Evolutionary conservation across 1,139 yeast genomes (phyloP), one percentile per base, ranked within the genome.

Genomic region (Saccharomyces uvarum): DNA sequence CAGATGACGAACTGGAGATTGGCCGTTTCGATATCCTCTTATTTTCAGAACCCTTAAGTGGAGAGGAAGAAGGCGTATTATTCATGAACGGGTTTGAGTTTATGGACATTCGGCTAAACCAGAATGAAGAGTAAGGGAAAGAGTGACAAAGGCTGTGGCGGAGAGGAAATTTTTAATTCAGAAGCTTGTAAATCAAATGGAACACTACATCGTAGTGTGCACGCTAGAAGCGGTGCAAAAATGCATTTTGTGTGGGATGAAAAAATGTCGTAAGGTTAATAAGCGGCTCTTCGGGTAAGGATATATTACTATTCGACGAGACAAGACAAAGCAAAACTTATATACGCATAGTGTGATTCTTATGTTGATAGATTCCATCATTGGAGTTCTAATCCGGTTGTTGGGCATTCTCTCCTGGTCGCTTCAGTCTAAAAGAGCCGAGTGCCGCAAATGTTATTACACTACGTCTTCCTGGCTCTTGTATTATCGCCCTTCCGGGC

Each of bases 1-100:
- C 59, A 21, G 60, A 52, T 3, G 66, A 58, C 19, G 63, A 59
- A 32, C 59, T 57, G 26, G 57, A 58, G 21, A 61, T 54, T 48
- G 66, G 65, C 53, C 65, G 59, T 53, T 62, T 64, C 6, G 57
- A 49, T 14, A 63, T 57, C 38, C 64, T 57, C 13, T 57, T 59
- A 8, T 55, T 53, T 28, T 55, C 58, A 19, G 55, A 54, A 41
- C 57, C 51, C 52, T 63, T 63, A 42, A 59, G 51, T 5, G 71
- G 70, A 6, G 71, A 67, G 9, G 71, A 61, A 1, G 61, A 59
- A 3, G 71, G 70, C 2, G 71, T 65, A 52, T 67, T 68, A 51
- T 59, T 63, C 55, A 67, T 61, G 54, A 67, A 67, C 29, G 71
- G 70, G 55, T 66, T 67, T 29, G 60, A 52, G 41, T 52, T 55